Base-by-base conservation (phyloP, 371 early-diverging fungal species). In the Rhizomucor pusillus region DNA sequence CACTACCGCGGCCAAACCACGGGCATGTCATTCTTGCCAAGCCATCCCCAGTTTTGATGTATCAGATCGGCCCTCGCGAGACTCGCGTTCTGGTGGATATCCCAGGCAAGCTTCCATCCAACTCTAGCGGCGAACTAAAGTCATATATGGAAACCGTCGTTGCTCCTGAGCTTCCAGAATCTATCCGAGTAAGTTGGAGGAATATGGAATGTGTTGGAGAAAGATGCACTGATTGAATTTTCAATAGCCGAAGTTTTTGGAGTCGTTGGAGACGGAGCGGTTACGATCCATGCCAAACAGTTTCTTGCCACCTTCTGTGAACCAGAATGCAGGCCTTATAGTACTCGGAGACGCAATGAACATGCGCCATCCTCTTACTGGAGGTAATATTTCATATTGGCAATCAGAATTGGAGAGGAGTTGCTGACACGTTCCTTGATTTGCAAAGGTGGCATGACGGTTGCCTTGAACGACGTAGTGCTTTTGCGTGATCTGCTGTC, bases 351-450 rank as follows among this genome's bases (percentile, higher is more conserved):
- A 97, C 75, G 92, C 97, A 2, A 82, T 90, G 70, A 97, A 97
- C 67, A 92, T 96, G 82, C 82, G 97, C 19, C 94, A 94, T 55
- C 95, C 96, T 12, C 70, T 98, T 43, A 97, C 97, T 1, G 97
- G 98, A 43, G 93, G 87, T 59, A 57, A 7, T 33, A 29, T 47
- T 24, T 16, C 3, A 2, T 25, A 23, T 47, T 29, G 24, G 19
- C 11, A 1, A 13, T 11, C 9, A 10, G 16, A 11, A 16, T 18
- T 9, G 16, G 9, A 13, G 11, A 13, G 11, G 9, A 18, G 18
- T 12, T 11, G 20, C 45, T 1, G n/a, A 18, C 0, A 35, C 35
- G 18, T 35, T 39, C 16, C 95, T 95, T 89, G 92, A 20, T 35
- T 0, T 24, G 12, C 50, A 61, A n/a, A n/a, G 93, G 87, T 55